Percentiles rank a stretch among this genome's conserved stretches.
phyloP scores from a whole-genome alignment of 2,329 filamentous ascomycete genomes.

The Lasiodiplodia citricola region DNA sequence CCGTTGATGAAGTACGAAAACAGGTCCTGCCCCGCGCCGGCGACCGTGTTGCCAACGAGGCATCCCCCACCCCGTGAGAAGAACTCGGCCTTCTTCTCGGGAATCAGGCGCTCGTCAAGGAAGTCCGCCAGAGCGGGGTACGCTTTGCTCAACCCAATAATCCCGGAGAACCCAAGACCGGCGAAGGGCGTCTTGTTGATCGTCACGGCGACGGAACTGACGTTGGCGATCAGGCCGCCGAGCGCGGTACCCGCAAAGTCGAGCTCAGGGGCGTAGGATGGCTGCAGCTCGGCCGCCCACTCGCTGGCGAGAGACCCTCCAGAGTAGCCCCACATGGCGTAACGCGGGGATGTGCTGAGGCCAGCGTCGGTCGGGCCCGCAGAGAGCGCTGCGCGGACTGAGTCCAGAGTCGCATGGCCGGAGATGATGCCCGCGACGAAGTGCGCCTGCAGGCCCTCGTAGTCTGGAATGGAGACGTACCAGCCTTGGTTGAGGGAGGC shows the following conservation, averaged over 20 bases:
- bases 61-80: conserved; percentile 22
- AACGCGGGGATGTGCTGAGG: neutral
- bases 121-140: conserved; percentile 32
- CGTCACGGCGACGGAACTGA: conserved; percentile 32
- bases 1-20: conserved; percentile 31
- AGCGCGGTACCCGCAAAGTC: conserved; percentile 37
- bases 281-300: conserved; percentile 36
- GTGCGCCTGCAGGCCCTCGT: conserved; percentile 34
- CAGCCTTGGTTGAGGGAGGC: conserved; percentile 32
- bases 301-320: conserved; percentile 35
- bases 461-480: conserved; percentile 34
- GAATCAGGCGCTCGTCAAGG: conserved; percentile 25
- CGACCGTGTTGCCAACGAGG: conserved; percentile 17
- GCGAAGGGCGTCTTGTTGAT: conserved; percentile 35
- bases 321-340: conserved; percentile 35
- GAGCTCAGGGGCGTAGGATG: conserved; percentile 37
- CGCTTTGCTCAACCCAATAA: conserved; percentile 33
- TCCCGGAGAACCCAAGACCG: conserved; percentile 33
- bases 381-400: conserved; percentile 33
- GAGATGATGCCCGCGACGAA: conserved; percentile 33
- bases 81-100: conserved; percentile 26
- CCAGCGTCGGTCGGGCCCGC: neutral
- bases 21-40: conserved; percentile 28
- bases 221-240: conserved; percentile 39
- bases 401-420: conserved; percentile 37